A percentile compares a stretch with the other conserved stretches of the same genome.
Conservation (phyloP, 257 asterid genomes). For the Leonotis leonurus region DNA sequence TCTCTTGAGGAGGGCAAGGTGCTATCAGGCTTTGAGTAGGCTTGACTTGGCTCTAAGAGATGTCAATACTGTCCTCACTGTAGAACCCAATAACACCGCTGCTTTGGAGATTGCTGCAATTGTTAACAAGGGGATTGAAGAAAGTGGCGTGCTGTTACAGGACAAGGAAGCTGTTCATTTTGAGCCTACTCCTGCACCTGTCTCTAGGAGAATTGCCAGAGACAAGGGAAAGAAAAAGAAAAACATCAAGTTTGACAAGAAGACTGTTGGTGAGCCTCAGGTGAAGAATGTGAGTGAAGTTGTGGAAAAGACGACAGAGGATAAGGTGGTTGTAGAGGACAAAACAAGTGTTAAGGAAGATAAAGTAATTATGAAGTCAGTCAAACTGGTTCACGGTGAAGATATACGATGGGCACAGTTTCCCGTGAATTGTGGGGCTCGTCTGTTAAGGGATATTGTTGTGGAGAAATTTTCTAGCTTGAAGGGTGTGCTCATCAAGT, state of each 20-base stretch:
- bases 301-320: conserved; percentile 54
- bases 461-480: conserved; percentile 63
- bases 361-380: conserved; percentile 47
- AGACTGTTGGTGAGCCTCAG: conserved; percentile 29
- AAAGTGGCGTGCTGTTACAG: conserved; percentile 45
- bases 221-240: conserved; percentile 58
- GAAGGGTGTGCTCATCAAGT: conserved; percentile 81
- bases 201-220: conserved; percentile 30
- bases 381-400: conserved; percentile 71
- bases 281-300: conserved; percentile 43
- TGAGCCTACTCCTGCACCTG: conserved; percentile 31
- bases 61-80: conserved; percentile 54
- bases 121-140: conserved; percentile 41
- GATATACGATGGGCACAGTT: conserved; percentile 86
- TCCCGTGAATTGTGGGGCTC: conserved; percentile 57
- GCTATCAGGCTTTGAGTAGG: conserved; percentile 67
- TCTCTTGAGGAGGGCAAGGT: conserved; percentile 69
- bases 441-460: conserved; percentile 63
- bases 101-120: conserved; percentile 68
- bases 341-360: conserved; percentile 61
- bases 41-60: conserved; percentile 77
- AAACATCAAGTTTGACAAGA: conserved; percentile 41
- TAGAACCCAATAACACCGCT: conserved; percentile 70
- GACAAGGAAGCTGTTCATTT: conserved; percentile 42
- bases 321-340: conserved; percentile 66